Base-by-base conservation (phyloP, 208 protist genomes). In the Crithidia brevicula region DNA sequence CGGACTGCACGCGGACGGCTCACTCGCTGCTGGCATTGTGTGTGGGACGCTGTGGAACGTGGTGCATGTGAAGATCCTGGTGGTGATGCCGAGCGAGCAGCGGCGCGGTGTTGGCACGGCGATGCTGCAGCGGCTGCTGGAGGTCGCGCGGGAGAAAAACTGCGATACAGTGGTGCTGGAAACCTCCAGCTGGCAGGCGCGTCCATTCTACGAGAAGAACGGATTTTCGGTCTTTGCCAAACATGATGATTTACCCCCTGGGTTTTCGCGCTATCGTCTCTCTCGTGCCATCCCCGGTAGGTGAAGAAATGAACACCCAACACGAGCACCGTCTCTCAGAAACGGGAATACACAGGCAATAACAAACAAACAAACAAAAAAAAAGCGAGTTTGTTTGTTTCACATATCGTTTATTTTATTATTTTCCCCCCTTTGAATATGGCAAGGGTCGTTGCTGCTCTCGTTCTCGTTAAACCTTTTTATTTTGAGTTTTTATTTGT, bases 141-240 rank as follows among this genome's bases (percentile, higher is more conserved):
- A 57, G 22, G 5, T 77, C 36, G 75, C 62, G 28, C 57, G 61
- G 0, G 46, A 51, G 9, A 31, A 60, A 27, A 16, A 40, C 9
- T 81, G 75, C 45, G 52, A 60, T 22, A 53, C 36, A 8, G 8
- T 81, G 1, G 34, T 66, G 7, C 18, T 77, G n/a, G 46, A 63
- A 2, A 72, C 69, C 1, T 50, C 58, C 43, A 72, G 46, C 51
- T 81, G 68, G 68, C 62, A 81, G 54, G 75, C 75, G 23, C 49
- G 69, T 1, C 69, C 69, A 9, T 71, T 81, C 20, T 81, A 72
- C 40, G 68, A 81, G 56, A 56, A 54, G 33, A 47, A 65, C 11
- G 75, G 75, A 2, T 81, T 64, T 40, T 40, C 3, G 23, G 23
- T 71, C 0, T 57, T 72, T 50, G 60, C 27, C 25, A 59, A 59